Evolutionary conservation across 1,139 yeast genomes (phyloP), one percentile per base, ranked within the genome.

Genomic region (Pichiaceae sp.): DNA sequence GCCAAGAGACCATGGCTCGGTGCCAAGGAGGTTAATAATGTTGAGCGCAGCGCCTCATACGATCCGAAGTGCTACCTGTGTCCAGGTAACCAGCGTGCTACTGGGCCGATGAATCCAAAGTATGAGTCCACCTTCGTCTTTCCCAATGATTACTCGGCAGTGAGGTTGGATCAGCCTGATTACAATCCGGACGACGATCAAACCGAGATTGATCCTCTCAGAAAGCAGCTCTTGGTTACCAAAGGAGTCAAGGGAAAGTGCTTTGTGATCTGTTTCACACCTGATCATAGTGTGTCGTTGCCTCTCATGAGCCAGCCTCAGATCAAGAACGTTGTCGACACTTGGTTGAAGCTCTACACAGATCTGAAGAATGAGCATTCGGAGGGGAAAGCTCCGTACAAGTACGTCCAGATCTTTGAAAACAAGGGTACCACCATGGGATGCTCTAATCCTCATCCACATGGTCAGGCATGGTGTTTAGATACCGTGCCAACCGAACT

Each of bases 1-100:
- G 33, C 33, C 12, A 31, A 31, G 23, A 19, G 33, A 20, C 33
- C 33, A n/a, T 31, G 33, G 33, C 28, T 31, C 12, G 33, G 33
- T 31, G 33, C 33, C 12, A 31, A 23, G 27, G 33, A 31, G 20
- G 16, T 16, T 4, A 17, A 26, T 15, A 17, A 15, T 4, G 27
- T 24, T 8, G n/a, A 19, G 27, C 25, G 14, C 17, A 14, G 5
- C 15, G 17, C 12, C 4, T 14, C 18, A 8, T 31, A 31, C 18
- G 33, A 31, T 11, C 33, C 33, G 9, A 24, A 15, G 14, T 31
- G 33, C 27, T 31, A 17, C 26, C 33, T 31, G 12, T 31, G 33
- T n/a, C 33, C 33, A 15, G 28, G 33, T 17, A 31, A 31, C 15
- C 20, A 17, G 12, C 15, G 33, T 14, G 33, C 33, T 15, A 17